phyloP scores from a whole-genome alignment of 306 rosid species.

The Vigna trinervia region DNA sequence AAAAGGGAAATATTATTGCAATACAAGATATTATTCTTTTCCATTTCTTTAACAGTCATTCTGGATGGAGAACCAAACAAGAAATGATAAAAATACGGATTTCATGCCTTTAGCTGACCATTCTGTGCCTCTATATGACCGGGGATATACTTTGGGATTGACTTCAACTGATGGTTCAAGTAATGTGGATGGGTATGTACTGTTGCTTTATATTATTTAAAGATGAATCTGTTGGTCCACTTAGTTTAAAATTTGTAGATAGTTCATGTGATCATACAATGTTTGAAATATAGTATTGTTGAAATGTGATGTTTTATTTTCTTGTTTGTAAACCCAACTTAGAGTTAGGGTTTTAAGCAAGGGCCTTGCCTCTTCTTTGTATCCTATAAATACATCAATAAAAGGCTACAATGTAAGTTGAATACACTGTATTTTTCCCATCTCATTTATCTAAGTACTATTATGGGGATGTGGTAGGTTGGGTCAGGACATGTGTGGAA shows the following conservation, averaged over 20 bases:
- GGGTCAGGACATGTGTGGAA: too few relatives aligned
- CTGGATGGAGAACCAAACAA: constrained; percentile 85
- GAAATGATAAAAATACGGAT: constrained; percentile 54
- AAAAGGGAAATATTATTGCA: constrained; percentile 4
- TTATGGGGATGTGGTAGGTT: too few relatives aligned
- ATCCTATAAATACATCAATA: too few relatives aligned
- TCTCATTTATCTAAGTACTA: too few relatives aligned
- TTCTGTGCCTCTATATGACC: constrained; percentile 90
- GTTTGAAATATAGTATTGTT: constrained; percentile 11
- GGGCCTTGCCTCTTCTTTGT: too few relatives aligned
- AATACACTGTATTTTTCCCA: too few relatives aligned
- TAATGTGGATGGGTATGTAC: constrained; percentile 72
- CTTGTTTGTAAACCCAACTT: too few relatives aligned
- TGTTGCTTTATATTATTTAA: constrained; percentile 35
- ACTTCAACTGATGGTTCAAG: constrained; percentile 69
- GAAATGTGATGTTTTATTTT: too few relatives aligned
- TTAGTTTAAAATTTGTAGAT: constrained; percentile 29
- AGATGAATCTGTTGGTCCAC: constrained; percentile 31
- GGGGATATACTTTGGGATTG: constrained; percentile 90
- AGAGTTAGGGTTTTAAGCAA: too few relatives aligned
- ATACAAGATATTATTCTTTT: constrained; percentile 22
- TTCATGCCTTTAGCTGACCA: constrained; percentile 67
- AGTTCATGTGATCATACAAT: background rate
- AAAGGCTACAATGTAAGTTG: too few relatives aligned
- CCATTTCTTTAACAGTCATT: constrained; percentile 68